Evolutionary conservation across 352 stramenopile species (phyloP), one percentile per base, ranked within the genome.

Genomic region (Phytophthora foliorum): DNA sequence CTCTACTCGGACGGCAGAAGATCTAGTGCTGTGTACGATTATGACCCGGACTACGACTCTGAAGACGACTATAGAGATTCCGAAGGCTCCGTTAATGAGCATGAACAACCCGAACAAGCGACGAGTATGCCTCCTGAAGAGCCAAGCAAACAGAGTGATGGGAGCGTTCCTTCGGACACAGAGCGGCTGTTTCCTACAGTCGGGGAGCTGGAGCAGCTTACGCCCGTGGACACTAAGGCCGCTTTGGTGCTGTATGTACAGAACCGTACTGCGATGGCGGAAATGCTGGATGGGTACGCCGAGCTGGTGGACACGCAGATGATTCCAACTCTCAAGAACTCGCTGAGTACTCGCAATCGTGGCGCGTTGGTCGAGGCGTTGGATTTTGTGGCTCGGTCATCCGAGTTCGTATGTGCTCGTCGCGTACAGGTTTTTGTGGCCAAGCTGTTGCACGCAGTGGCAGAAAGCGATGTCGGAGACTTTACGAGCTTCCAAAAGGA

Each of bases 211-310:
- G 79, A 86, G 49, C 57, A 74, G n/a, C 51, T 92, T 13, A 75
- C 82, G 21, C 85, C 83, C 0, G 60, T 94, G 31, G 84, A 94
- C 55, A 90, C 80, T 0, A 89, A 82, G 52, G 75, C 77, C 1
- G 69, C 78, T 1, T 61, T 81, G 34, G 63, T 66, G 16, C 71
- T 92, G 19, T 94, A 92, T 54, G 61, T 85, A 19, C 80, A 91
- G 39, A 92, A 91, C 67, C 72, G 79, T 16, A 67, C 61, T 14
- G 84, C 82, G 8, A 75, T 91, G 64, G 50, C 77, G 4, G 86
- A 92, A 45, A 94, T 94, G 86, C 69, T 94, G 10, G 74, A 90
- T 39, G 86, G 86, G 0, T 94, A 82, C 45, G 66, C 77, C 13
- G 82, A 92, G 36, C 63, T 94, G 48, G 78, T 80, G 19, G 53